phyloP scores from a whole-genome alignment of 768 basidiomycete genomes.

The Agrocybe praecox region DNA sequence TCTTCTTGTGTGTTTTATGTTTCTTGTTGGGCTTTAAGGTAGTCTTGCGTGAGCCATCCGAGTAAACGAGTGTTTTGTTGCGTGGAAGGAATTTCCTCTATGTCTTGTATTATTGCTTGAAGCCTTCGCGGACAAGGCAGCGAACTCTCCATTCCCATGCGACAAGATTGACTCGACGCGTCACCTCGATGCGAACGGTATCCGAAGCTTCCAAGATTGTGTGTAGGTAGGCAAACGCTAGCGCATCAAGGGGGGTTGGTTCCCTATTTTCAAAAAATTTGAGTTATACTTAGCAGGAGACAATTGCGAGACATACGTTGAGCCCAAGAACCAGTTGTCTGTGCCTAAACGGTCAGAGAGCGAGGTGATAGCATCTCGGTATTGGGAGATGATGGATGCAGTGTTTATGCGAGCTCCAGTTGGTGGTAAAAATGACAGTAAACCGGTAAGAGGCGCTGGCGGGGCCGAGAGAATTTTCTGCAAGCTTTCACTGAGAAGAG shows the following conservation, averaged over 20 bases:
- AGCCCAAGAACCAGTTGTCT: slow-evolving; percentile 83
- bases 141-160: slow-evolving; percentile 79
- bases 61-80: no score
- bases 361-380: slow-evolving; percentile 70
- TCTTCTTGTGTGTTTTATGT: no score
- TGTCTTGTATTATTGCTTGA: slow-evolving; percentile 27
- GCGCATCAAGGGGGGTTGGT: slow-evolving; percentile 81
- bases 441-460: slow-evolving; percentile 70
- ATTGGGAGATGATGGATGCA: slow-evolving; percentile 54
- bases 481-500: slow-evolving; percentile 33
- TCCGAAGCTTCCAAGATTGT: slow-evolving; percentile 53
- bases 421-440: slow-evolving; percentile 61
- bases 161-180: slow-evolving; percentile 74
- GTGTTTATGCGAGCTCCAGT: slow-evolving; percentile 61
- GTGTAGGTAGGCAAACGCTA: slow-evolving; percentile 82
- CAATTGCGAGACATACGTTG: slow-evolving; percentile 44
- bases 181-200: slow-evolving; percentile 61
- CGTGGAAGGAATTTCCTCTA: not conserved
- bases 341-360: slow-evolving; percentile 76
- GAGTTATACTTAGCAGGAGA: not conserved
- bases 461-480: slow-evolving; percentile 62
- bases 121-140: slow-evolving; percentile 55
- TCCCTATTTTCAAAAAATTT: slow-evolving; percentile 43
- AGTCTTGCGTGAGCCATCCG: no score
- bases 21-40: no score